These are phyloP conservation scores for Aspergillus sp. DNA, from an alignment of 2,329 filamentous ascomycete genomes.

Conservation along the genomic window DNA sequence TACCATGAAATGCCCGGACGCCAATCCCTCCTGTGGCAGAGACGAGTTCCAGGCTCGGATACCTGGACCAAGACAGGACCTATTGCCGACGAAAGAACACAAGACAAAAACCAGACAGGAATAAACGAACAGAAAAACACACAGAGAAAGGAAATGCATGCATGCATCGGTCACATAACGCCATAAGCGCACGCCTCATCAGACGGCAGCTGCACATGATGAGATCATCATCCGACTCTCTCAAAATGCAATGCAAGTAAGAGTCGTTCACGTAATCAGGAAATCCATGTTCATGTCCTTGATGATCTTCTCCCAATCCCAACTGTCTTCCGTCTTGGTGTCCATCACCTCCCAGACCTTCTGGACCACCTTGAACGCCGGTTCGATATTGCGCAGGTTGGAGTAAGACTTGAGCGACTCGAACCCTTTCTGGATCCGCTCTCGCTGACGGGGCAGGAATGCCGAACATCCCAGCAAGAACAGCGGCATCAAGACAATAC, in stretches of 20 bases:
- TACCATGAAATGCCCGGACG: neutral
- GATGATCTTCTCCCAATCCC: slow-evolving; percentile 65
- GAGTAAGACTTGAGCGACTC: slow-evolving; percentile 56
- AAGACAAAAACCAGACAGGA: slow-evolving; percentile 9
- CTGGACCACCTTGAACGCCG: slow-evolving; percentile 56
- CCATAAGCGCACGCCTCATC: neutral
- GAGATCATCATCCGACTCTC: neutral
- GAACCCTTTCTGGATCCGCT: slow-evolving; percentile 56
- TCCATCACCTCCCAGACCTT: slow-evolving; percentile 63
- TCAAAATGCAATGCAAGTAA: slow-evolving; percentile 1
- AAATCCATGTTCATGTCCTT: slow-evolving; percentile 60
- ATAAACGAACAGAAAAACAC: neutral
- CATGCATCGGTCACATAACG: slow-evolving; percentile 8
- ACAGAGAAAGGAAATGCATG: slow-evolving; percentile 1
- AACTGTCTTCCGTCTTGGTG: slow-evolving; percentile 53
- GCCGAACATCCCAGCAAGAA: slow-evolving; percentile 63
- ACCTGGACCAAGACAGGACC: neutral
- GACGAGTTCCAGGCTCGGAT: neutral
- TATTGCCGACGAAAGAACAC: slow-evolving; percentile 3
- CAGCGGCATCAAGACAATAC: slow-evolving; percentile 60
- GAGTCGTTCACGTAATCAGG: slow-evolving; percentile 51
- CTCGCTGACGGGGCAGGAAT: slow-evolving; percentile 55
- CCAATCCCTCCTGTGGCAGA: neutral
- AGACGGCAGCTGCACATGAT: neutral
- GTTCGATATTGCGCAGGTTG: slow-evolving; percentile 57